These are phyloP conservation scores for Scheffersomyces stambukii DNA, from an alignment of 1,139 yeast genomes.

Conservation along the genomic window DNA sequence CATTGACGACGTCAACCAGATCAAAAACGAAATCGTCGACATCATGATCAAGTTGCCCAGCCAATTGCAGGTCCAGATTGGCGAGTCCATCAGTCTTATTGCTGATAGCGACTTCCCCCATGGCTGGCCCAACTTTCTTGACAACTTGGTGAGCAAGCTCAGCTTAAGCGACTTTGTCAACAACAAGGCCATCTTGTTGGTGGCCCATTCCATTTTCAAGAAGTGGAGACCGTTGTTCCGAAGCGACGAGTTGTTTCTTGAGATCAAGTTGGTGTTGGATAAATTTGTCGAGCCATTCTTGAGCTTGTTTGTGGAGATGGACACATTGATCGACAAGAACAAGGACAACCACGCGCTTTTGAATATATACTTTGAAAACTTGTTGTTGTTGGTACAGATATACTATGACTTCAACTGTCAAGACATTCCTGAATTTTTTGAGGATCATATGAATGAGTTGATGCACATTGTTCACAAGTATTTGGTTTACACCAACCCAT, in stretches of 20 bases:
- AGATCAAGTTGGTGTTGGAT: constrained; percentile 80
- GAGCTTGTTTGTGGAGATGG: constrained; percentile 61
- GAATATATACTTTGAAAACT: constrained; percentile 60
- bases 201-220: constrained; percentile 92
- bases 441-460: constrained; percentile 75
- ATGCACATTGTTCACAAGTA: constrained; percentile 83
- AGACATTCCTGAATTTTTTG: constrained; percentile 97
- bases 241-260: constrained; percentile 83
- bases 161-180: constrained; percentile 61
- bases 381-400: constrained; percentile 69
- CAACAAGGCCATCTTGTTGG: constrained; percentile 83
- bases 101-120: constrained; percentile 97
- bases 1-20: constrained; percentile 54
- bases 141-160: constrained; percentile 66
- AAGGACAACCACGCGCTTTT: constrained; percentile 39
- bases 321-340: constrained; percentile 53
- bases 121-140: constrained; percentile 77
- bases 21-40: constrained; percentile 74
- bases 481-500: constrained; percentile 51
- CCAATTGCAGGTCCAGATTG: constrained; percentile 80
- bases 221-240: constrained; percentile 96
- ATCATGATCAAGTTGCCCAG: constrained; percentile 79
- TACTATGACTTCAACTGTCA: constrained; percentile 95
- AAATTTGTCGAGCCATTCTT: constrained; percentile 84
- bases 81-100: constrained; percentile 86